A percentile compares a stretch with the other conserved stretches of the same genome.
phyloP scores from a whole-genome alignment of 78 protist species.

The Anaeramoeba ignava region DNA sequence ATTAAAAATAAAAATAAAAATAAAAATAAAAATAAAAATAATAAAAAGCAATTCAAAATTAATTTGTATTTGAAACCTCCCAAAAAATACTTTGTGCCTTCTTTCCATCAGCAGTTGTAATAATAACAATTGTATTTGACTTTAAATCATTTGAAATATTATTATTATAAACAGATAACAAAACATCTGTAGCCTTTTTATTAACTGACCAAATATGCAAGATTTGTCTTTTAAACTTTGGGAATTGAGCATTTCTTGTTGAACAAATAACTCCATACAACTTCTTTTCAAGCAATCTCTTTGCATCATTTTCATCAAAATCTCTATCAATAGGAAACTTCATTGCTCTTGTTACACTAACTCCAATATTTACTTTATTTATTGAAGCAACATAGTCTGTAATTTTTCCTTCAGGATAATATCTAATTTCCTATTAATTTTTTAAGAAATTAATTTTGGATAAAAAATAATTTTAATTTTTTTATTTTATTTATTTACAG shows the following conservation, averaged over 20 bases:
- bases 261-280: neutral
- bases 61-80: no score
- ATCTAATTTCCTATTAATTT: neutral
- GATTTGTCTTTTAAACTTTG: neutral
- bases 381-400: neutral
- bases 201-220: neutral
- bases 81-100: neutral
- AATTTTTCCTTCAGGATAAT: neutral
- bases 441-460: no score
- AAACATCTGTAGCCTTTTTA: neutral
- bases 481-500: no score
- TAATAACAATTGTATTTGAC: neutral
- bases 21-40: no score
- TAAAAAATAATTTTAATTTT: no score
- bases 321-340: neutral
- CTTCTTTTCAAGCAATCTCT: neutral
- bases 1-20: no score
- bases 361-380: neutral
- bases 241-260: neutral
- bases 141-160: neutral
- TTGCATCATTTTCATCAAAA: neutral
- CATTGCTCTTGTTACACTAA: neutral
- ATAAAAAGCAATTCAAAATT: no score
- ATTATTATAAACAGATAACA: neutral
- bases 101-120: neutral